phyloP scores from a whole-genome alignment of 352 stramenopile genomes.

The Phytophthora kernoviae region DNA sequence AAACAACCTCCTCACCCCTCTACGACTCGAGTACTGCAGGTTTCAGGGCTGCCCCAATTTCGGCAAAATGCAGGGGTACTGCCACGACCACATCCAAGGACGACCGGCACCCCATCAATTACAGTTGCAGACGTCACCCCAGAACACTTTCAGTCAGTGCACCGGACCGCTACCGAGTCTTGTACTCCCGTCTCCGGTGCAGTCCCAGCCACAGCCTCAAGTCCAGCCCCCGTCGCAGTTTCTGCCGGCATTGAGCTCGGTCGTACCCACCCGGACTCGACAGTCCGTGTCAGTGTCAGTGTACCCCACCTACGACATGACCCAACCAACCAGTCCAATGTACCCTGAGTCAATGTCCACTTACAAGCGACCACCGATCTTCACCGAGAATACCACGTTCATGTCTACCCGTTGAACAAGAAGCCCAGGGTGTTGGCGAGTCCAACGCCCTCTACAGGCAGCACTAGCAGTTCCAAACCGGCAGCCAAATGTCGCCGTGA shows the following conservation, averaged over 20 bases:
- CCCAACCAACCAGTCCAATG: constrained; percentile 19
- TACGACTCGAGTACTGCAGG: constrained; percentile 52
- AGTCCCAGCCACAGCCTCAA: not conserved
- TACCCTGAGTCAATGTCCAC: constrained; percentile 20
- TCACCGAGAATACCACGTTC: constrained; percentile 25
- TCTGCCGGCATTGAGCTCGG: constrained; percentile 32
- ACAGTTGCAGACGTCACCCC: constrained; percentile 22
- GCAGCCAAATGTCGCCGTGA: constrained; percentile 61
- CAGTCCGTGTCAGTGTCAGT: constrained; percentile 14
- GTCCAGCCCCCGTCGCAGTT: constrained; percentile 17
- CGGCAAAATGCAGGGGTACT: constrained; percentile 71
- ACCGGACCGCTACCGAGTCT: constrained; percentile 25
- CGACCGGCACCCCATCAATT: constrained; percentile 22
- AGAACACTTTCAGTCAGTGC: constrained; percentile 14
- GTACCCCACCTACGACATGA: constrained; percentile 20
- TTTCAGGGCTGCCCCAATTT: constrained; percentile 64
- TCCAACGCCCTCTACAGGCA: constrained; percentile 30
- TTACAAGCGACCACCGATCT: constrained; percentile 26
- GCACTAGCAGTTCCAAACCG: constrained; percentile 26
- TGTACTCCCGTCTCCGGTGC: constrained; percentile 20
- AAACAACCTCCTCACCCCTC: constrained; percentile 40
- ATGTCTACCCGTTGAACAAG: constrained; percentile 23
- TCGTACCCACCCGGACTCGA: constrained; percentile 25
- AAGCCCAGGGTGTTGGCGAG: constrained; percentile 31
- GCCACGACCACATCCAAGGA: constrained; percentile 61